phyloP scores from a whole-genome alignment of 805 yeast genomes.

The Teunomyces atbi region DNA sequence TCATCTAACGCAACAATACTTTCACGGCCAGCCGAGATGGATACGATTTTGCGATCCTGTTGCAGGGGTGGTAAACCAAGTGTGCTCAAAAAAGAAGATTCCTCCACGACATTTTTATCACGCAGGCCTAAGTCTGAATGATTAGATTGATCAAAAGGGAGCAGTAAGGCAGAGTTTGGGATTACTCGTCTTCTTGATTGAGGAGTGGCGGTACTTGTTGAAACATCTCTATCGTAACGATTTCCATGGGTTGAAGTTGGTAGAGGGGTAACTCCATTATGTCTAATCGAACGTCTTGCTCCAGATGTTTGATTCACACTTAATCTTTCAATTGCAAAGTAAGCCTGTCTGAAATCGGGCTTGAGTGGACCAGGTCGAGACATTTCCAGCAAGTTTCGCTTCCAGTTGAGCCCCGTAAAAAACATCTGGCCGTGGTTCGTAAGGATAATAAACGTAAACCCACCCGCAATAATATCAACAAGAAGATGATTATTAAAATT shows the following conservation, averaged over 20 bases:
- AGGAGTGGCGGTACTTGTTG: not conserved
- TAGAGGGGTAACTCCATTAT: slow-evolving; percentile 8
- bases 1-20: slow-evolving; percentile 63
- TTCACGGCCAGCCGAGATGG: slow-evolving; percentile 60
- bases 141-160: slow-evolving; percentile 18
- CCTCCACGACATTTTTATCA: slow-evolving; percentile 1
- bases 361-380: slow-evolving; percentile 31
- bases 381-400: slow-evolving; percentile 9
- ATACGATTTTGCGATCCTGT: slow-evolving; percentile 32
- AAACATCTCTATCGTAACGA: slow-evolving; percentile 8
- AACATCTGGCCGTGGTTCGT: slow-evolving; percentile 55
- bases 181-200: slow-evolving; percentile 11
- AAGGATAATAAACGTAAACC: slow-evolving; percentile 60
- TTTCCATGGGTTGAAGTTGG: slow-evolving; percentile 7
- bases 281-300: slow-evolving; percentile 10
- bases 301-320: not conserved
- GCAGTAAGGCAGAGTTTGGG: slow-evolving; percentile 19
- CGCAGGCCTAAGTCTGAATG: not conserved
- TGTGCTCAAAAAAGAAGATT: slow-evolving; percentile 21
- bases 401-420: slow-evolving; percentile 46
- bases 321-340: slow-evolving; percentile 7
- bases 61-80: slow-evolving; percentile 15
- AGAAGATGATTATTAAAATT: slow-evolving; percentile 34
- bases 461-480: slow-evolving; percentile 58
- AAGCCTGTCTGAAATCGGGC: slow-evolving; percentile 11